Base-by-base conservation (phyloP, 2,329 filamentous ascomycete species). In the Paracoccidioides brasiliensis region DNA sequence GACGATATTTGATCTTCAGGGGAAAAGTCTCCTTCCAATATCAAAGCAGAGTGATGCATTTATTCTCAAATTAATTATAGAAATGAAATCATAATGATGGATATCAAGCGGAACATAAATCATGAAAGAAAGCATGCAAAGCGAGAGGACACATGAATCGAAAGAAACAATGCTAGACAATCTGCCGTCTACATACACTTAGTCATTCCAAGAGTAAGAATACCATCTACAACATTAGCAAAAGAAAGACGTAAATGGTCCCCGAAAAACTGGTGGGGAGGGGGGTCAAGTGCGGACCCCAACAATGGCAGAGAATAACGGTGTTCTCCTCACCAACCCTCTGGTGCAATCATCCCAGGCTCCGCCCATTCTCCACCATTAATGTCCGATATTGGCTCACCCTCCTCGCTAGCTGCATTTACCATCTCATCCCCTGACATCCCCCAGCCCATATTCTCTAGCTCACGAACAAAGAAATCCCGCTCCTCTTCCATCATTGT, bases 391-490 rank as follows among this genome's bases (percentile, higher is more conserved):
- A 61, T 63, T 38, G 57, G 56, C 12, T 60, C 64, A 15, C 58
- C 64, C 53, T 68, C 63, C 15, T 61, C 62, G 14, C 67, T 67
- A 49, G 66, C 65, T 22, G 61, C 38, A 60, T 61, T 33, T 63
- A 40, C 41, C 52, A 68, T 60, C 42, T 72, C 72, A 30, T 70
- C 71, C 3, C 62, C 66, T n/a, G 64, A 66, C 52, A 71, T 60
- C 1, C 73, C 73, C 74, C 74, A 77, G 5, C 73, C 85, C 68
- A 88, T 77, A 67, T 82, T 86, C 66, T 90, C 86, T 52, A 91
- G 72, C 71, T 91, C 87, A 32, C 85, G 76, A 41, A 81, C 79
- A 66, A 91, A 91, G 67, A 91, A 91, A 66, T 90, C 86, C 59
- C 85, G 80, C 69, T 90, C 85, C 65, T 88, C 84, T 53, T 81